Base-by-base conservation (phyloP, 1,284 basidiomycete genomes). In the Cronartium quercuum region DNA sequence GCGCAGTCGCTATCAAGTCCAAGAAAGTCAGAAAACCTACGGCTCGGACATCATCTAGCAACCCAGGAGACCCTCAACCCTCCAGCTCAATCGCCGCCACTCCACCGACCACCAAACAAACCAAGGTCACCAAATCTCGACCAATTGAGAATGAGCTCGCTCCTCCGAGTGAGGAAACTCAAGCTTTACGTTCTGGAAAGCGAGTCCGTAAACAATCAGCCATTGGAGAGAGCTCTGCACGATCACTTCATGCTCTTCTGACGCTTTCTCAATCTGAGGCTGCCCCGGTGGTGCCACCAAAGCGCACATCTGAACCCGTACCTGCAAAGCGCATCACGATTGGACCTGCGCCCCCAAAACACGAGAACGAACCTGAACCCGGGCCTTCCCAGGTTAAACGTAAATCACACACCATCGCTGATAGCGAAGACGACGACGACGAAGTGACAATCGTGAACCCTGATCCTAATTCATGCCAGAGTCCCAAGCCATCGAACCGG, bases 141-240 rank as follows among this genome's bases (percentile, higher is more conserved):
- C 12, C 29, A 35, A 37, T 3, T 21, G 40, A 15, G 5, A 29
- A 24, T 47, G 13, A 55, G 37, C 24, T 60, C 35, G 34, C 24
- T 42, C 41, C 7, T 62, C 58, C 38, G 57, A 42, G 44, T 21
- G 35, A 38, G 34, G 10, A 42, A 15, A 12, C 41, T 21, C 18
- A 42, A 61, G 9, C 6, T 34, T 37, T 24, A 55, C 44, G 21
- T 12, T n/a, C 10, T 18, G 58, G 57, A 24, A 69, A 69, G 34
- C 68, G 68, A 24, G 58, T 69, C n/a, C 57, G 68, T 44, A 69
- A 69, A 62, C 68, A 69, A 69, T 69, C 68, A n/a, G 58, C 55
- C 18, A 61, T 35, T 10, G 68, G 68, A 10, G 42, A 69, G 41
- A 58, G 21, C 41, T 69, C 68, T 15, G 58, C 58, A 15, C 60